A percentile compares a stretch with the other conserved stretches of the same genome.
phyloP scores from a whole-genome alignment of 169 alveolate species.

The Plasmodium yoelii region DNA sequence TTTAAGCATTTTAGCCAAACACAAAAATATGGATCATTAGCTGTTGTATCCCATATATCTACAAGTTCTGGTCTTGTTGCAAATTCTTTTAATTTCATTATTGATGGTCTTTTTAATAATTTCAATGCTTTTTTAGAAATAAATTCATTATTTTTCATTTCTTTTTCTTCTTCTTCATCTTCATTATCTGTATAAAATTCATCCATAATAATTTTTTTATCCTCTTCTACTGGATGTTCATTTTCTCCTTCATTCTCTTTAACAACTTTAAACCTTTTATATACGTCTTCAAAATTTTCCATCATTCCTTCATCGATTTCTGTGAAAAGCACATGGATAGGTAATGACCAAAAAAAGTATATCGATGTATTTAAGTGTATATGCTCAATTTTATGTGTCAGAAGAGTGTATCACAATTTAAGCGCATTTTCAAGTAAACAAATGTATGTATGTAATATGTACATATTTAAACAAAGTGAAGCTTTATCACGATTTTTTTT shows the following conservation, averaged over 20 bases:
- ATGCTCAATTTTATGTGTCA: neutral
- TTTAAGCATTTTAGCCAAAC: slow-evolving; percentile 95
- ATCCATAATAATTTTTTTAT: slow-evolving; percentile 1
- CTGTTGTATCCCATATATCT: slow-evolving; percentile 96
- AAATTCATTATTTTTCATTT: slow-evolving; percentile 17
- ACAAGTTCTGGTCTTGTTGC: slow-evolving; percentile 92
- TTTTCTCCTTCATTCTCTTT: slow-evolving; percentile 39
- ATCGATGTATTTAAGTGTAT: neutral
- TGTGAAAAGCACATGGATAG: neutral
- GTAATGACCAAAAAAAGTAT: neutral
- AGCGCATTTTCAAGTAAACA: neutral
- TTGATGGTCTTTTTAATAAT: slow-evolving; percentile 76
- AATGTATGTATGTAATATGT: neutral
- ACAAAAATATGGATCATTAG: slow-evolving; percentile 96
- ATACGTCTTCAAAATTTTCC: slow-evolving; percentile 56
- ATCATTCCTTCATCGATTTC: slow-evolving; percentile 23
- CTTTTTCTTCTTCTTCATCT: slow-evolving; percentile 13
- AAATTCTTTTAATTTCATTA: slow-evolving; percentile 76
- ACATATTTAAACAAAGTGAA: neutral
- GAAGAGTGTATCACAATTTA: neutral
- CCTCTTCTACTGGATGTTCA: slow-evolving; percentile 18
- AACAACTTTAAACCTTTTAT: slow-evolving; percentile 31
- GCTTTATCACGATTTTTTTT: neutral
- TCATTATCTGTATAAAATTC: slow-evolving; percentile 26
- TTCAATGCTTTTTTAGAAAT: slow-evolving; percentile 68